These are phyloP conservation scores for Laguncularia racemosa DNA, from an alignment of 345 rosid species.

Conservation along the genomic window DNA sequence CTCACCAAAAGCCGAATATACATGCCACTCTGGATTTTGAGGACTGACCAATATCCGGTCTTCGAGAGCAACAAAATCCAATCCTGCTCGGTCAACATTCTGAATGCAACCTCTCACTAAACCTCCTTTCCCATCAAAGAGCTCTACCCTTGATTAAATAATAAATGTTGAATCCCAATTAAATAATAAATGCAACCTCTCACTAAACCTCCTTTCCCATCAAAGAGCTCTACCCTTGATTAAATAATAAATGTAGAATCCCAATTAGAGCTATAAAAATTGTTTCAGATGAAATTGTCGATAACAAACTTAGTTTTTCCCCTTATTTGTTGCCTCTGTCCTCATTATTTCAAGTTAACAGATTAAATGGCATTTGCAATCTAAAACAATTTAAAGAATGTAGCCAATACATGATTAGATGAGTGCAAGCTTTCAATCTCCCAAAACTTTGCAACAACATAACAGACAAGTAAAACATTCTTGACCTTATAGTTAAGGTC, in stretches of 20 bases:
- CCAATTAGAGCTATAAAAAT: background rate
- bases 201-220: slow-evolving; percentile 79
- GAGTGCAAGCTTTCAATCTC: too few species aligned
- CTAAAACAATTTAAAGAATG: too few species aligned
- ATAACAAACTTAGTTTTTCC: too few species aligned
- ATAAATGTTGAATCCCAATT: too few species aligned
- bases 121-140: slow-evolving; percentile 90
- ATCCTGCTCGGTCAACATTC: slow-evolving; percentile 46
- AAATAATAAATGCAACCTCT: slow-evolving; percentile 65
- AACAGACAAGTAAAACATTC: too few species aligned
- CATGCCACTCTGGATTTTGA: slow-evolving; percentile 59
- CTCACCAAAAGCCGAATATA: slow-evolving; percentile 89
- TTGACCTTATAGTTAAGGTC: too few species aligned
- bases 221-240: slow-evolving; percentile 87
- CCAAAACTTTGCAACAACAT: too few species aligned
- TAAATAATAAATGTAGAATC: slow-evolving; percentile 6
- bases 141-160: slow-evolving; percentile 66
- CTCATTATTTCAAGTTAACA: too few species aligned
- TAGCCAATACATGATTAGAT: too few species aligned
- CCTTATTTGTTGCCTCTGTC: too few species aligned
- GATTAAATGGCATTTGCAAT: too few species aligned
- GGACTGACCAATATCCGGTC: slow-evolving; percentile 45
- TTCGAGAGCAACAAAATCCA: slow-evolving; percentile 61
- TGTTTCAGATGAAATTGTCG: too few species aligned
- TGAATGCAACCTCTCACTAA: slow-evolving; percentile 59